Conservation (phyloP, 2,329 filamentous ascomycete species). For the Teratosphaeria viscida region DNA sequence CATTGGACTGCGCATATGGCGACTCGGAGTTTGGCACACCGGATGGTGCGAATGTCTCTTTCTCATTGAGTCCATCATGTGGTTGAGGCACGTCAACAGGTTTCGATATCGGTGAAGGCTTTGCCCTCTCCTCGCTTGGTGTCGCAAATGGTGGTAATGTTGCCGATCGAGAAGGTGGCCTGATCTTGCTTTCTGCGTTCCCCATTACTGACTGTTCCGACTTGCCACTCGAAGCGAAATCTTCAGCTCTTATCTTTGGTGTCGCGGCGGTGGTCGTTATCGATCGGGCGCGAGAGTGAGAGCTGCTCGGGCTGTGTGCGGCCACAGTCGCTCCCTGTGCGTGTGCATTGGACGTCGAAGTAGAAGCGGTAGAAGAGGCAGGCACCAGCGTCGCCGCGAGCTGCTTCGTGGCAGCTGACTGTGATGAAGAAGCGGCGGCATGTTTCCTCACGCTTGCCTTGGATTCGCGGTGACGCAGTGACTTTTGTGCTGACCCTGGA, state of each 20-base stretch:
- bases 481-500: not conserved
- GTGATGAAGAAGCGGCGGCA: slow-evolving; percentile 3
- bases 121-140: not conserved
- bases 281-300: slow-evolving; percentile 20
- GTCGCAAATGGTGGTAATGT: slow-evolving; percentile 11
- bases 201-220: slow-evolving; percentile 14
- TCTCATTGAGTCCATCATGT: slow-evolving; percentile 10
- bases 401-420: slow-evolving; percentile 3
- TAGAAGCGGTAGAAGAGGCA: slow-evolving; percentile 7
- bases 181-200: slow-evolving; percentile 12
- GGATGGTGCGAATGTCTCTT: slow-evolving; percentile 10
- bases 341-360: slow-evolving; percentile 11
- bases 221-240: not conserved
- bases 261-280: slow-evolving; percentile 13
- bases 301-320: slow-evolving; percentile 6
- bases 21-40: slow-evolving; percentile 4
- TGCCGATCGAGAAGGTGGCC: slow-evolving; percentile 14
- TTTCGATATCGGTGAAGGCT: slow-evolving; percentile 24
- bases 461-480: slow-evolving; percentile 4
- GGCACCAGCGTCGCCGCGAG: slow-evolving; percentile 11
- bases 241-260: slow-evolving; percentile 7
- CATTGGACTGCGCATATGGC: slow-evolving; percentile 11
- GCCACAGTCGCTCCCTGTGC: slow-evolving; percentile 6
- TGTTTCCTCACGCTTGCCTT: not conserved
- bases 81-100: slow-evolving; percentile 30